phyloP scores from a whole-genome alignment of 306 rosid genomes.

The Cucumis melo region DNA sequence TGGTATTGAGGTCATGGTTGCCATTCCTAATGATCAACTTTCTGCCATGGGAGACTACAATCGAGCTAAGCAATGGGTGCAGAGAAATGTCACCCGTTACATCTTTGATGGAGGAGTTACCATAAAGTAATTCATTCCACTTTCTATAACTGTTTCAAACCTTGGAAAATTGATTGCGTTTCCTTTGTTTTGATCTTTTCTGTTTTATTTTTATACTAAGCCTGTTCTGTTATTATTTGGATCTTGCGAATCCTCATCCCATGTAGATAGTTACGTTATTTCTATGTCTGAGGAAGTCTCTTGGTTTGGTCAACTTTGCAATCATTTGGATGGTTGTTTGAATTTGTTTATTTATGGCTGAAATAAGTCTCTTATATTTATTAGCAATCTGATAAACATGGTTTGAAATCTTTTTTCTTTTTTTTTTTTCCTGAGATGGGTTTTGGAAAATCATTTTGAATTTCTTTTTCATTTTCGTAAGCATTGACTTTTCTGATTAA shows the following conservation, averaged over 20 bases:
- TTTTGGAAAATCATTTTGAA: background rate
- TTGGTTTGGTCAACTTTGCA: background rate
- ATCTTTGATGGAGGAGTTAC: slow-evolving; percentile 75
- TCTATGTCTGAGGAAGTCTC: background rate
- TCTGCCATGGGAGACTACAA: slow-evolving; percentile 37
- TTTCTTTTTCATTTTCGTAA: background rate
- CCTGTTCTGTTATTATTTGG: background rate
- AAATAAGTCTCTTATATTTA: background rate
- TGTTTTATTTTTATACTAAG: background rate
- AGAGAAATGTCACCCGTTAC: slow-evolving; percentile 54
- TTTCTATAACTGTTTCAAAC: background rate
- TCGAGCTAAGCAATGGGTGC: slow-evolving; percentile 73
- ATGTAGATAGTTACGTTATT: background rate
- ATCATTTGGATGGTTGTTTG: background rate
- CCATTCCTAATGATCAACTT: slow-evolving; percentile 86
- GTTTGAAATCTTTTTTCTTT: background rate
- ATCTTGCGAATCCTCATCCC: background rate
- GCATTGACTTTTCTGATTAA: background rate
- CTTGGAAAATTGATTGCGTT: background rate
- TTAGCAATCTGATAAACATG: background rate
- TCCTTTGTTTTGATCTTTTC: background rate
- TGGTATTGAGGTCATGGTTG: slow-evolving; percentile 86
- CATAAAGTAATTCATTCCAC: slow-evolving; percentile 50
- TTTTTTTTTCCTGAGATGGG: background rate
- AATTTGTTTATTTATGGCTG: background rate